phyloP scores from a whole-genome alignment of 2,329 filamentous ascomycete species.

The Fusarium albidum region DNA sequence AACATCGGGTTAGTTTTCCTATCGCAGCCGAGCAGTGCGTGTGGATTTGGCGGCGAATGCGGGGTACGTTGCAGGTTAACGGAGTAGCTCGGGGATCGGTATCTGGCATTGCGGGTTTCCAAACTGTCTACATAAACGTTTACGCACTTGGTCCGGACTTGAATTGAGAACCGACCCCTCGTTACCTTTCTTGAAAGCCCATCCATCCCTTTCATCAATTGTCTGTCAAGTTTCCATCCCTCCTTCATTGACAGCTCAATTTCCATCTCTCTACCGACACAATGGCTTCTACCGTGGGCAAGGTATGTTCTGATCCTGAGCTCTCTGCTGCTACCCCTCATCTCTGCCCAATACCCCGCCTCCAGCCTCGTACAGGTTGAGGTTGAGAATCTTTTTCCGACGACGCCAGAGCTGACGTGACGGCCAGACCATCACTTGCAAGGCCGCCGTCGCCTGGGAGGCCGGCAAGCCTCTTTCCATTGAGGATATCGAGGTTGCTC shows the following conservation, averaged over 20 bases:
- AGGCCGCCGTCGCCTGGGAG: constrained; percentile 98
- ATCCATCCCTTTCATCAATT: constrained; percentile 26
- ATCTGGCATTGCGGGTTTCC: constrained; percentile 34
- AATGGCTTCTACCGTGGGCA: constrained; percentile 62
- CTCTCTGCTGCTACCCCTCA: constrained; percentile 27
- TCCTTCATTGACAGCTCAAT: constrained; percentile 25
- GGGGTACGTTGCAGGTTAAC: constrained; percentile 35
- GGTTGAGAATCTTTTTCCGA: constrained; percentile 20
- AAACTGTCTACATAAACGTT: constrained; percentile 37
- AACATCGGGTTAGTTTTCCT: constrained; percentile 35
- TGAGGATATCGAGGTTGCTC: constrained; percentile 91
- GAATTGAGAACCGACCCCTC: too few species aligned
- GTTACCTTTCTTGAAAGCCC: constrained; percentile 20
- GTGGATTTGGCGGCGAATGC: constrained; percentile 41
- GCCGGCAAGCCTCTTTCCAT: constrained; percentile 88
- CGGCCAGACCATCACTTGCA: constrained; percentile 87
- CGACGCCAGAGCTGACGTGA: constrained; percentile 26
- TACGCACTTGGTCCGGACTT: constrained; percentile 16
- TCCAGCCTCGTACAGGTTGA: constrained; percentile 2
- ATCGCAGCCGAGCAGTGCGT: constrained; percentile 30
- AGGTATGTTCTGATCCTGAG: constrained; percentile 49
- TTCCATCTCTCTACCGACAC: constrained; percentile 30
- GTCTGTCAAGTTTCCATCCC: constrained; percentile 19
- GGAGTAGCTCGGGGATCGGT: constrained; percentile 43
- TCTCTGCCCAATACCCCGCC: constrained; percentile 32